Conservation (phyloP, 345 rosid species). For the Aquilaria malaccensis region DNA sequence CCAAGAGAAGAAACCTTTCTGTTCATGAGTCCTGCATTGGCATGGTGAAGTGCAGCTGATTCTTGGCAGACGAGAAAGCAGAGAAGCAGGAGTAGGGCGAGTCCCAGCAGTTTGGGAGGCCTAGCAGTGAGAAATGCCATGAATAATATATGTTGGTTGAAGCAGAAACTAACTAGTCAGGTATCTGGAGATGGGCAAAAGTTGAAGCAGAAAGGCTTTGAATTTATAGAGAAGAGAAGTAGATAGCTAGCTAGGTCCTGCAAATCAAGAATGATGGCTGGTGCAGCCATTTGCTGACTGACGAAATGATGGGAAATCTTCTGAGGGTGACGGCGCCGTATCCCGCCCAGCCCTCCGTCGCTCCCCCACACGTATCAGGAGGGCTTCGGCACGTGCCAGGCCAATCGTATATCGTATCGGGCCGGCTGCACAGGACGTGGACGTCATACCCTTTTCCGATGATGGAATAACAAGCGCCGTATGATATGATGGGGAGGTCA, state of each 20-base stretch:
- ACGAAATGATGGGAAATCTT: slow-evolving; percentile 21
- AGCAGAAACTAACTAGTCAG: background rate
- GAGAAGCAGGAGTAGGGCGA: slow-evolving; percentile 18
- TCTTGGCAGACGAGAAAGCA: slow-evolving; percentile 25
- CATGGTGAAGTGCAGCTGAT: slow-evolving; percentile 27
- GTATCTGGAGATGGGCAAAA: background rate
- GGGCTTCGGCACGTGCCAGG: slow-evolving; percentile 5
- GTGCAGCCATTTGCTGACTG: slow-evolving; percentile 38
- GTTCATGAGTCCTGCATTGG: slow-evolving; percentile 8
- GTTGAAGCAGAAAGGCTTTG: background rate
- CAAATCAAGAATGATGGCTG: slow-evolving; percentile 35
- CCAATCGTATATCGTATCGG: background rate
- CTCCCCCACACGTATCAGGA: background rate
- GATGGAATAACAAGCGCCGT: too few relatives aligned
- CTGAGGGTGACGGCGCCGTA: slow-evolving; percentile 33
- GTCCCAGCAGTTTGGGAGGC: background rate
- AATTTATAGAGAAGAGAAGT: slow-evolving; percentile 26
- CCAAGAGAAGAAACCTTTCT: slow-evolving; percentile 26
- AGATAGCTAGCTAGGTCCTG: background rate
- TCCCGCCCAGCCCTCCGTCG: slow-evolving; percentile 12
- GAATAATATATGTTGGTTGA: too few relatives aligned
- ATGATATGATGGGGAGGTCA: too few relatives aligned
- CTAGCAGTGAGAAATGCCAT: background rate
- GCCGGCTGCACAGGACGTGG: too few relatives aligned
- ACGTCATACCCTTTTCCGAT: too few relatives aligned